Evolutionary conservation across 495 filamentous ascomycete species (phyloP).

Genomic region (Neurospora sp.): DNA sequence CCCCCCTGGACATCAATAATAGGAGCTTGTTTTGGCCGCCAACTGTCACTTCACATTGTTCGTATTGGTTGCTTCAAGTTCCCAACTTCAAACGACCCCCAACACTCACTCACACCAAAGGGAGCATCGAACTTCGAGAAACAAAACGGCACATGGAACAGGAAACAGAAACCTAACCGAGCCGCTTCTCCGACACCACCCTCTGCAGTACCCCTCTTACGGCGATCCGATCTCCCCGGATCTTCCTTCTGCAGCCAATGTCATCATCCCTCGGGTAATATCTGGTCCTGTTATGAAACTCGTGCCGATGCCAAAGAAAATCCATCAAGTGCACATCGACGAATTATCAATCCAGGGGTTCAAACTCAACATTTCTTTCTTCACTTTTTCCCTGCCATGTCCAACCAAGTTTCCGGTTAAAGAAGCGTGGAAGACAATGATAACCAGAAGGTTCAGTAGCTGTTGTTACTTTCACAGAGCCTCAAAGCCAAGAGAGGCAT

Average conservation of each 20-base stretch:
- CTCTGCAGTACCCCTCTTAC: neutral
- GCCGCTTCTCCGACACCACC: neutral
- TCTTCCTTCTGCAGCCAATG: neutral
- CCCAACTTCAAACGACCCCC: neutral
- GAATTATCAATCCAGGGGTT: neutral
- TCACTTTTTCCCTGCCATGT: neutral
- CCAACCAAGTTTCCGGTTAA: neutral
- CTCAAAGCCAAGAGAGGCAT: neutral
- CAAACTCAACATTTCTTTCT: neutral
- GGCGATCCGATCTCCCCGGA: neutral
- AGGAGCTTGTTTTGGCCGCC: neutral
- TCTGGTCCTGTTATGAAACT: neutral
- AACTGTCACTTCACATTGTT: neutral
- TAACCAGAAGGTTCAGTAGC: neutral
- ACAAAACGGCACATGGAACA: neutral
- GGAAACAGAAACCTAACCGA: neutral
- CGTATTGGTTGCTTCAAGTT: neutral
- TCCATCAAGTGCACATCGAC: neutral
- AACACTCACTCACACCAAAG: neutral
- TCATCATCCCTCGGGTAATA: neutral
- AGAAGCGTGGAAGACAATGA: neutral
- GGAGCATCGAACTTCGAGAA: neutral
- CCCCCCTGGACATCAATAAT: neutral
- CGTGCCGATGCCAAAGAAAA: neutral
- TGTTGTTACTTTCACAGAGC: neutral